A percentile compares a stretch with the other conserved stretches of the same genome.
phyloP scores from a whole-genome alignment of 2,329 filamentous ascomycete species.

The Myrmaecium sp. region DNA sequence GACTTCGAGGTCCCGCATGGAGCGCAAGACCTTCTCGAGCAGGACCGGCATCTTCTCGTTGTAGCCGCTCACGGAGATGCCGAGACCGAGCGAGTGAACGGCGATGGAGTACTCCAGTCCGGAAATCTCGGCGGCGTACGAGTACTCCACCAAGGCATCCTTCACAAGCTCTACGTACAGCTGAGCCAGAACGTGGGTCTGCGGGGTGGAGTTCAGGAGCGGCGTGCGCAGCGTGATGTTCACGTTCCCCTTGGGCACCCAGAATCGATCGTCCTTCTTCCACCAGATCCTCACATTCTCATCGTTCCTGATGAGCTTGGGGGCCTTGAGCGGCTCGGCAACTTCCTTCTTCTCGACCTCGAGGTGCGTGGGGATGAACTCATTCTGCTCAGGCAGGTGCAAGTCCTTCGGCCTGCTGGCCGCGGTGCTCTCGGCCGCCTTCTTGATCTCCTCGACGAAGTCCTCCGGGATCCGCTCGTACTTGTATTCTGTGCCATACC shows the following conservation, averaged over 20 bases:
- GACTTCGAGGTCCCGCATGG: slow-evolving; percentile 70
- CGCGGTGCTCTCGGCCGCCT: slow-evolving; percentile 41
- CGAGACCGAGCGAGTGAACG: slow-evolving; percentile 54
- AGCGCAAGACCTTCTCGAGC: slow-evolving; percentile 71
- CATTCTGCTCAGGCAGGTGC: slow-evolving; percentile 81
- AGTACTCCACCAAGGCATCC: slow-evolving; percentile 81
- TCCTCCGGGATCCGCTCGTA: slow-evolving; percentile 62
- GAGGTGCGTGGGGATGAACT: slow-evolving; percentile 85
- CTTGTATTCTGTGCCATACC: slow-evolving; percentile 94
- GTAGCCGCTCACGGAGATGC: slow-evolving; percentile 71
- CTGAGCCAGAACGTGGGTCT: slow-evolving; percentile 59
- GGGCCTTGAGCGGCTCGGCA: slow-evolving; percentile 53
- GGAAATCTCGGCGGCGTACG: slow-evolving; percentile 88
- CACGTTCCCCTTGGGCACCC: slow-evolving; percentile 88
- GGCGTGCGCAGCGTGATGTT: slow-evolving; percentile 67
- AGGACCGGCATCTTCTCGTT: slow-evolving; percentile 91
- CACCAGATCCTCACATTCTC: slow-evolving; percentile 71
- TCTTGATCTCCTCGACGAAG: slow-evolving; percentile 53
- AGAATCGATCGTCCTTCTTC: slow-evolving; percentile 97
- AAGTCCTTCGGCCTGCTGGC: slow-evolving; percentile 50
- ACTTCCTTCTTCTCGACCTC: slow-evolving; percentile 91
- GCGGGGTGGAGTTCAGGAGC: slow-evolving; percentile 60
- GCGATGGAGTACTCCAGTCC: slow-evolving; percentile 71
- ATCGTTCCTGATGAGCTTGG: slow-evolving; percentile 75
- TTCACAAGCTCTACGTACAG: slow-evolving; percentile 74